Percentiles rank a stretch among this genome's conserved stretches.
Conservation (phyloP, 2,329 filamentous ascomycete genomes). For the Talaromyces piceae region DNA sequence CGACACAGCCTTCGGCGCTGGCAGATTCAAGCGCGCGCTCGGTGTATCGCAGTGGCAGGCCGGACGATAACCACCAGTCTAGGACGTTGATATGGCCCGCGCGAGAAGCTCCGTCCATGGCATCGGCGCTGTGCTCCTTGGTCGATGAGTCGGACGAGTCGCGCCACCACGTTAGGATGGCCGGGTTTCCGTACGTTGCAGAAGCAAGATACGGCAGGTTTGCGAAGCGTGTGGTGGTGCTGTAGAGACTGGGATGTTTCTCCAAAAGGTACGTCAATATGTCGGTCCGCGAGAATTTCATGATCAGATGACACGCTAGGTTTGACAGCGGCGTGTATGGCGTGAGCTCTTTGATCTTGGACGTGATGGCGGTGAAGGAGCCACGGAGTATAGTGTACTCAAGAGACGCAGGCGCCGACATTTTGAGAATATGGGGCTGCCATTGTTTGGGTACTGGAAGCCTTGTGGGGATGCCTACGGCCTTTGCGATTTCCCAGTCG, state of each 20-base stretch:
- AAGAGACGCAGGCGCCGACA: constrained; percentile 64
- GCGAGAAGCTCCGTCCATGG: constrained; percentile 78
- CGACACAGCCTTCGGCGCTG: constrained; percentile 73
- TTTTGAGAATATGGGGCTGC: constrained; percentile 55
- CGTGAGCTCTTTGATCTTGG: constrained; percentile 60
- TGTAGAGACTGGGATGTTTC: constrained; percentile 67
- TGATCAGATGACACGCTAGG: constrained; percentile 77
- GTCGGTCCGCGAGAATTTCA: constrained; percentile 79
- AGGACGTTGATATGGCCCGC: constrained; percentile 78
- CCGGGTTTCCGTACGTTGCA: constrained; percentile 72
- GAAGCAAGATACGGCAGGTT: constrained; percentile 84
- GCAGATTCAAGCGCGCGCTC: constrained; percentile 83
- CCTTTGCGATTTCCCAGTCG: constrained; percentile 85
- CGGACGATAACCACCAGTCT: constrained; percentile 84
- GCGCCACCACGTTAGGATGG: constrained; percentile 87
- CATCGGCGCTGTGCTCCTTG: constrained; percentile 78
- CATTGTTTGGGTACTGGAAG: constrained; percentile 67
- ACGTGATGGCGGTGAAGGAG: constrained; percentile 62
- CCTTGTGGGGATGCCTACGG: constrained; percentile 72
- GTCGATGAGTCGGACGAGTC: constrained; percentile 73
- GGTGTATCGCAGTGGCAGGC: constrained; percentile 74
- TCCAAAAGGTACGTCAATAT: constrained; percentile 67
- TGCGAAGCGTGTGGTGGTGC: constrained; percentile 72
- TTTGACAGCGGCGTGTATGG: constrained; percentile 69
- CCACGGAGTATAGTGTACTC: constrained; percentile 78